Evolutionary conservation across 2,329 filamentous ascomycete genomes (phyloP).

Genomic region (Escovopsis weberi): DNA sequence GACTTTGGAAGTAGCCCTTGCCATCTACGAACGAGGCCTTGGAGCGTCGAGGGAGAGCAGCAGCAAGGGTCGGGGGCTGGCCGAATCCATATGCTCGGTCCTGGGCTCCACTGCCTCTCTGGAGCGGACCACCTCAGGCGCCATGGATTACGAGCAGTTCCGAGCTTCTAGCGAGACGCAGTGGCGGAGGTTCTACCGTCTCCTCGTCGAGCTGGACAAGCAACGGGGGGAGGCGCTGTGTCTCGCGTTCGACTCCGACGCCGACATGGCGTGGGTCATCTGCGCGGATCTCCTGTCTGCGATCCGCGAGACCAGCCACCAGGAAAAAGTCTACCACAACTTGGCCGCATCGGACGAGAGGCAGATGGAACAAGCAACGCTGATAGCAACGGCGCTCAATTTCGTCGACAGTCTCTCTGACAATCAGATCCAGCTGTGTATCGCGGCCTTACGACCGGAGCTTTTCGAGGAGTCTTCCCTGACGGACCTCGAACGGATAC

Average conservation of each 20-base stretch:
- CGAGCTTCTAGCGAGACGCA: constrained; percentile 61
- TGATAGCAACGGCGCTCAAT: constrained; percentile 54
- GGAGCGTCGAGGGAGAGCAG: constrained; percentile 17
- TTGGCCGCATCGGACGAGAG: constrained; percentile 35
- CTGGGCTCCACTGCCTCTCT: constrained; percentile 56
- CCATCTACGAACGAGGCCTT: constrained; percentile 60
- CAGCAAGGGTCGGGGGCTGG: constrained; percentile 41
- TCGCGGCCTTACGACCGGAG: constrained; percentile 54
- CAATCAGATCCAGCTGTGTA: constrained; percentile 52
- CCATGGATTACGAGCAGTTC: constrained; percentile 64
- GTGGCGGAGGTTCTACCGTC: constrained; percentile 80
- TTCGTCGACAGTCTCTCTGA: constrained; percentile 60
- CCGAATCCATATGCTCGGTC: constrained; percentile 61
- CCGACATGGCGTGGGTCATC: constrained; percentile 68
- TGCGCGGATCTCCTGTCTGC: constrained; percentile 70
- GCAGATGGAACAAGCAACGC: constrained; percentile 39
- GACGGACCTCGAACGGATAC: constrained; percentile 59
- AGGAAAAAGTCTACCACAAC: constrained; percentile 67
- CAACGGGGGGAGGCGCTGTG: constrained; percentile 71
- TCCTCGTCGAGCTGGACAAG: constrained; percentile 75
- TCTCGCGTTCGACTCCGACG: constrained; percentile 55
- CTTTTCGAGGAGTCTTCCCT: constrained; percentile 59
- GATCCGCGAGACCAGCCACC: constrained; percentile 61
- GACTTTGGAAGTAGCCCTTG: constrained; percentile 70
- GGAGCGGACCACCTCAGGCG: constrained; percentile 43